These are phyloP conservation scores for Stellera chamaejasme DNA, from an alignment of 345 rosid genomes.

Conservation along the genomic window DNA sequence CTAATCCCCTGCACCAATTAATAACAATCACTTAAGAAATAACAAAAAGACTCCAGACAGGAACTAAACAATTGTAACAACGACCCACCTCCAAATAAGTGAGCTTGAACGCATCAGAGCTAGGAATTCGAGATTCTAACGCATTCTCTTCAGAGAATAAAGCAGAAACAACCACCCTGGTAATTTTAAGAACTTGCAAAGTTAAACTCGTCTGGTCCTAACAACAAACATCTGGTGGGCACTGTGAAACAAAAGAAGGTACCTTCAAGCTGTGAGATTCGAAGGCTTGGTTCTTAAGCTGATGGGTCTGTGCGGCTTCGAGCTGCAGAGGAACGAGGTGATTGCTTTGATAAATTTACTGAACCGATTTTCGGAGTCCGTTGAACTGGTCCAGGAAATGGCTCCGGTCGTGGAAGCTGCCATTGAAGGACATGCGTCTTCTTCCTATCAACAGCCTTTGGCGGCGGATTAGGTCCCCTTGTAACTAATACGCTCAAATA, in stretches of 20 bases:
- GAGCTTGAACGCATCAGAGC: slow-evolving; percentile 48
- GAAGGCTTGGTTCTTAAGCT: too few species aligned
- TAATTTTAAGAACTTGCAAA: slow-evolving; percentile 15
- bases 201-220: not conserved
- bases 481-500: too few species aligned
- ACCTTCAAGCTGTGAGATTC: too few species aligned
- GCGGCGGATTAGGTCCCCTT: too few species aligned
- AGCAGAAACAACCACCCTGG: slow-evolving; percentile 29
- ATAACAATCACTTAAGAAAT: not conserved
- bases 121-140: slow-evolving; percentile 35
- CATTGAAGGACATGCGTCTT: too few species aligned
- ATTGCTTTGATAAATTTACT: slow-evolving; percentile 16
- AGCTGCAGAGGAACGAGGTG: slow-evolving; percentile 17
- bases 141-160: slow-evolving; percentile 61
- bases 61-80: not conserved
- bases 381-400: slow-evolving; percentile 17
- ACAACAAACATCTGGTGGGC: not conserved
- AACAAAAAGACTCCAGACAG: not conserved
- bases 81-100: slow-evolving; percentile 73
- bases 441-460: too few species aligned
- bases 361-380: slow-evolving; percentile 12
- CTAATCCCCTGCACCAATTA: slow-evolving; percentile 55
- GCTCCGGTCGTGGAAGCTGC: too few species aligned
- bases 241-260: too few species aligned
- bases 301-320: too few species aligned